Evolutionary conservation across 1,284 basidiomycete species (phyloP).

Genomic region (Leccinum pachyderme): DNA sequence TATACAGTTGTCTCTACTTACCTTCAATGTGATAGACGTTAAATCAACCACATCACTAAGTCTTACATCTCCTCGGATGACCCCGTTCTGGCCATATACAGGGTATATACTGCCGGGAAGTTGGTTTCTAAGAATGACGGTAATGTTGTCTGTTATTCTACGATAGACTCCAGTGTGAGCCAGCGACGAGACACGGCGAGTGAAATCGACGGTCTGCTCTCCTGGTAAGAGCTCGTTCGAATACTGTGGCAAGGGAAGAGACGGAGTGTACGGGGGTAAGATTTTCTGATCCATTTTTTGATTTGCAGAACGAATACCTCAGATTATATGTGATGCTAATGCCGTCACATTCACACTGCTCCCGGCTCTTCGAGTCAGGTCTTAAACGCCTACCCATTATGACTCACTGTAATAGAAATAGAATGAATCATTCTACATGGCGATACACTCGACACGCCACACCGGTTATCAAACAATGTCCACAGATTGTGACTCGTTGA

Average conservation of each 20-base stretch:
- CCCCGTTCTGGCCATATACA: slow-evolving; percentile 18
- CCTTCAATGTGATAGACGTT: slow-evolving; percentile 27
- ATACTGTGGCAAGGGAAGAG: slow-evolving; percentile 26
- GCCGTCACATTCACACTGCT: background rate
- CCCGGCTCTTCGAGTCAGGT: slow-evolving; percentile 4
- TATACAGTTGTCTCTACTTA: slow-evolving; percentile 16
- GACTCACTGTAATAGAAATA: background rate
- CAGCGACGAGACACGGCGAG: slow-evolving; percentile 7
- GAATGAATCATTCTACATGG: background rate
- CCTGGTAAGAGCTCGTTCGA: slow-evolving; percentile 27
- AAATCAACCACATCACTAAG: slow-evolving; percentile 13
- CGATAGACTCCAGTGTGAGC: slow-evolving; percentile 24
- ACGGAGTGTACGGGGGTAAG: slow-evolving; percentile 25
- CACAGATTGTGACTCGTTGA: background rate
- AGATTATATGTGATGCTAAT: background rate
- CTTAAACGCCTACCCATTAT: background rate
- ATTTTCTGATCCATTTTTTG: slow-evolving; percentile 14
- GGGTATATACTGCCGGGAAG: slow-evolving; percentile 24
- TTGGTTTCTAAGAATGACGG: slow-evolving; percentile 25
- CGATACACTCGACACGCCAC: too few relatives aligned
- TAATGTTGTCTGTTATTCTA: slow-evolving; percentile 32
- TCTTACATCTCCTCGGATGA: slow-evolving; percentile 27
- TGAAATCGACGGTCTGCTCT: slow-evolving; percentile 22
- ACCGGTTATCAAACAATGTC: too few relatives aligned
- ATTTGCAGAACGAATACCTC: background rate